Base-by-base conservation (phyloP, 805 yeast genomes). In the Kodamaea kaohsiungensis region DNA sequence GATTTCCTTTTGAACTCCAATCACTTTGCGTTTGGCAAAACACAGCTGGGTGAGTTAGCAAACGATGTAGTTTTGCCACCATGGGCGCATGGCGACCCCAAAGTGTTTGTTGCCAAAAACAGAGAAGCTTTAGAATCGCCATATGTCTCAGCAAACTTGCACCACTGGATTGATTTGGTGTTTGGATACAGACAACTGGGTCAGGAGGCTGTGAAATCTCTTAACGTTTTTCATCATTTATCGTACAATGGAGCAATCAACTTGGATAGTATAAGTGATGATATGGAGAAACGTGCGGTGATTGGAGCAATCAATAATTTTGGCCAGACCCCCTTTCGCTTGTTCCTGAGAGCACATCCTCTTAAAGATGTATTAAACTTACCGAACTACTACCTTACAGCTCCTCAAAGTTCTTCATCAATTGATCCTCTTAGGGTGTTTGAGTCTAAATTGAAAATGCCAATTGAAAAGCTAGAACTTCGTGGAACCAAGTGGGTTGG, bases 241-340 rank as follows among this genome's bases (percentile, higher is more conserved):
- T 89, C 96, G 53, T 91, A 91, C 64, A 87, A 87, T 52, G 97
- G 97, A 1, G 89, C 92, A 0, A 85, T 89, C 16, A 84, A 91
- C 65, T 71, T 91, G 52, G 96, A 89, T 56, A 78, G 77, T 18
- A 86, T 91, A 53, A 77, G 82, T 56, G 92, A 90, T 64, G 90
- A 85, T 38, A 77, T 80, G 56, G 96, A 91, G 67, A 79, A 86
- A 58, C 76, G 84, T 39, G 93, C 96, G 0, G 78, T 88, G 2
- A 87, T 90, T 18, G 92, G 96, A 1, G 88, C 88, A 61, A 91
- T 91, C 50, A 95, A 91, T 65, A 91, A 91, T 68, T 91, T 91
- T 76, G 97, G 97, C 0, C 97, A 91, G 65, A 91, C 96, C 0
- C 97, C 97, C 1, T 64, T 80, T 48, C 89, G 87, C 60, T 71